Evolutionary conservation across 1,139 yeast genomes (phyloP), one percentile per base, ranked within the genome.

Genomic region (Saccharomyces hybrid): DNA sequence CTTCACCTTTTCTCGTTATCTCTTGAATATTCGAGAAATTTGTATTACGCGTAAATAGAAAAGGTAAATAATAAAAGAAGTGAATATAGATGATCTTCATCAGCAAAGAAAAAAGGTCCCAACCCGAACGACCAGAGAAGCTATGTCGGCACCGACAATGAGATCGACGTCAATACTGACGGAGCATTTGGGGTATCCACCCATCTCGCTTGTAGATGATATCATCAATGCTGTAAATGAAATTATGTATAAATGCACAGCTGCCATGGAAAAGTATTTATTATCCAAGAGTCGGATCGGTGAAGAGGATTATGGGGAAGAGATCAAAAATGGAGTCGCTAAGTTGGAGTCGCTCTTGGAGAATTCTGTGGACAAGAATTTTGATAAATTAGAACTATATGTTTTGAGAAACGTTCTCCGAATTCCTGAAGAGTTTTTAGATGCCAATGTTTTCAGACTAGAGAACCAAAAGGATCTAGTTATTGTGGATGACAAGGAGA

Each of bases 211-310:
- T 27, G 80, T 91, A 6, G 97, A 91, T 66, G 97, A 90, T 65
- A 85, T 91, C 20, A 88, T 91, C 64, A 90, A 90, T 70, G 88
- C 91, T 0, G 95, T 88, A 27, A 90, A 91, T 64, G 90, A 84
- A 56, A 81, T 89, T 41, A 79, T 90, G 80, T 88, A 88, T 71
- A 84, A 86, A 63, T 88, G 96, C 63, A 85, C 93, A 0, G 81
- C 80, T 53, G 96, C 90, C 1, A 78, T 90, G 74, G 96, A 89
- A 66, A 77, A 78, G 49, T 86, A 84, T 61, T 71, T 90, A 28
- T 63, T 65, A 50, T 78, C 75, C 51, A 62, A 64, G 49, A 42
- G 59, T 51, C 48, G 34, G 25, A 62, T 57, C 38, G 57, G 54
- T 53, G 67, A 63, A 7, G 52, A 54, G 25, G 63, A 61, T 50